phyloP scores from a whole-genome alignment of 2,329 filamentous ascomycete species.

The Dactylellina drechsleri region DNA sequence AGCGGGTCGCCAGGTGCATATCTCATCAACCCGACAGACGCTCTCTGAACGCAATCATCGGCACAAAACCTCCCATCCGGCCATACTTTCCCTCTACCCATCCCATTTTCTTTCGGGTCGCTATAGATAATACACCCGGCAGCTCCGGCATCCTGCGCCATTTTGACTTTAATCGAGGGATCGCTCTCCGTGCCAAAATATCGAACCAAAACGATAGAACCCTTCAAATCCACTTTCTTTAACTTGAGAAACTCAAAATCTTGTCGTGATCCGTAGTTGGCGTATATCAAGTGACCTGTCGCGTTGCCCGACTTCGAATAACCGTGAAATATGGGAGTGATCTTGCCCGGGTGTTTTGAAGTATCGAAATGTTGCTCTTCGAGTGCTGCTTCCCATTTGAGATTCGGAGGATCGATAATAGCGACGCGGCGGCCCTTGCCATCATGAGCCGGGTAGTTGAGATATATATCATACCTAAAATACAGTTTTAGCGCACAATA shows the following conservation, averaged over 20 bases:
- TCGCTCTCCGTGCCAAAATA: constrained; percentile 80
- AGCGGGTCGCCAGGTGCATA: constrained; percentile 91
- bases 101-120: constrained; percentile 86
- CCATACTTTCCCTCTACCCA: constrained; percentile 75
- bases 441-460: constrained; percentile 85
- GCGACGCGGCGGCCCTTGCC: constrained; percentile 76
- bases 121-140: constrained; percentile 91
- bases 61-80: constrained; percentile 84
- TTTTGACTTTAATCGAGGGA: constrained; percentile 83
- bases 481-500: constrained; percentile 46
- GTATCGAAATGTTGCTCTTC: constrained; percentile 72
- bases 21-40: constrained; percentile 80
- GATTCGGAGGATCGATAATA: constrained; percentile 75
- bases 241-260: constrained; percentile 81
- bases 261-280: constrained; percentile 85
- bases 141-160: constrained; percentile 86
- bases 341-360: constrained; percentile 61
- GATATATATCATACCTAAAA: constrained; percentile 77
- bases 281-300: constrained; percentile 86
- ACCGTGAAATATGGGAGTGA: constrained; percentile 83
- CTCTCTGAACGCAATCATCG: constrained; percentile 82
- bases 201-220: constrained; percentile 84
- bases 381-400: constrained; percentile 80
- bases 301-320: constrained; percentile 88
- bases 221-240: constrained; percentile 76